Evolutionary conservation across 2,329 filamentous ascomycete genomes (phyloP), one percentile per base, ranked within the genome.

Genomic region (Fusarium humuli): DNA sequence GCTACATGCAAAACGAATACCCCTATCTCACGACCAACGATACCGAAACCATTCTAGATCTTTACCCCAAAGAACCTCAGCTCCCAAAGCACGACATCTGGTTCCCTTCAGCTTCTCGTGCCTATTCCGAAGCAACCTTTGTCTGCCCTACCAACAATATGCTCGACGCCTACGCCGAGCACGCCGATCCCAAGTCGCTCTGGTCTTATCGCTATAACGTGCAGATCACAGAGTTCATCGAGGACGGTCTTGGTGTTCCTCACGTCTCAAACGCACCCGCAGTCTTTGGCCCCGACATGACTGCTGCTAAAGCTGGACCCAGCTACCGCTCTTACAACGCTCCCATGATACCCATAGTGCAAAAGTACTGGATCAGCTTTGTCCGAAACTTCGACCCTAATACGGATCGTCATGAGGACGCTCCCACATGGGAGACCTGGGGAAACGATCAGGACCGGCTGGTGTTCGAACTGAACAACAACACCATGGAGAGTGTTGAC

Each of bases 191-290:
- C n/a, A 53, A 72, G 9, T 62, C 53, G 44, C 70, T 80, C 18
- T 87, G 83, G 80, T 79, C 80, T 27, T 87, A 87, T 76, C 82
- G 81, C 41, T 87, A 83, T 79, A 82, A 86, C 76, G 83, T 87
- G 23, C 72, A 74, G 40, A 84, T 86, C 74, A 60, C 72, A 3
- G 64, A 73, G 18, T 77, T 80, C 68, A 54, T 70, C 1, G 77
- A 77, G 8, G 32, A 58, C 1, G 85, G 85, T 1, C 61, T 82
- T 5, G 85, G 85, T 22, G 83, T 85, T 6, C 83, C 81, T 29
- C 85, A 87, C 73, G 77, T 84, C 16, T 83, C 82, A 61, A 84
- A 87, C 45, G 76, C 77, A 16, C 79, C 81, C 25, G 85, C 85
- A 60, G 77, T 87, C 37, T 85, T 86, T 68, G 85, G 85, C 5